These are phyloP conservation scores for sorghum (Sorghum bicolor) DNA, from an alignment of 176 grass and related monocot genomes.

Conservation along the genomic window DNA sequence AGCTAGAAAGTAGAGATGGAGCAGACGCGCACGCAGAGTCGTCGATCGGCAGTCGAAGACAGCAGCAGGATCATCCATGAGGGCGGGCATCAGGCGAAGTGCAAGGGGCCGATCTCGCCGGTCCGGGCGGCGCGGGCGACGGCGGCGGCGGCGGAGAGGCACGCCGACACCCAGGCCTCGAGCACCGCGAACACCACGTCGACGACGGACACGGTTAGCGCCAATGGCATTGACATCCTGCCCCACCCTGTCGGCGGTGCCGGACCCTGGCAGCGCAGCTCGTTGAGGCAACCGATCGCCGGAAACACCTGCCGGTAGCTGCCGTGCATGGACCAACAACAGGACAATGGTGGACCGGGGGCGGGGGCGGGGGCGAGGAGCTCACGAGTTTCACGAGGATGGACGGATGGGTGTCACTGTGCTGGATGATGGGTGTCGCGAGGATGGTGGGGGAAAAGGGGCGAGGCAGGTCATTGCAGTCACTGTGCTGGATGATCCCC, in stretches of 20 bases:
- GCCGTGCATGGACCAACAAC: constrained; percentile 33
- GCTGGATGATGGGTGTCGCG: too few relatives aligned
- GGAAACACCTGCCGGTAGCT: not conserved
- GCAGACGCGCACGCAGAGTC: too few relatives aligned
- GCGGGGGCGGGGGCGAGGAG: not conserved
- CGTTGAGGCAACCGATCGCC: not conserved
- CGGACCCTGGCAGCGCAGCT: not conserved
- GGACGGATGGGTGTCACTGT: not conserved
- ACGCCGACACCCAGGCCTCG: constrained; percentile 59
- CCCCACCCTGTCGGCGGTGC: not conserved
- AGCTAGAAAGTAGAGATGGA: not conserved
- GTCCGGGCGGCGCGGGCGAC: constrained; percentile 49
- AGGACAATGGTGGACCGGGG: not conserved
- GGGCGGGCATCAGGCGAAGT: not conserved
- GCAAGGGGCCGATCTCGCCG: constrained; percentile 41
- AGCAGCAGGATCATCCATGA: not conserved
- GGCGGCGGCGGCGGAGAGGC: constrained; percentile 57
- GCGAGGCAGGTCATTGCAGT: not conserved
- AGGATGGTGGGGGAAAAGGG: too few relatives aligned
- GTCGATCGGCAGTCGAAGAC: too few relatives aligned
- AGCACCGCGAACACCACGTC: constrained; percentile 58
- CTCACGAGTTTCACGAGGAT: constrained; percentile 16
- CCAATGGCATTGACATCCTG: constrained; percentile 63
- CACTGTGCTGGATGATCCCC: not conserved
- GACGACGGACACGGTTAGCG: constrained; percentile 49